Percentiles rank a stretch among this genome's conserved stretches.
Evolutionary conservation across 129 eudicot genomes (phyloP).

Genomic region (Saussurea involucrata): DNA sequence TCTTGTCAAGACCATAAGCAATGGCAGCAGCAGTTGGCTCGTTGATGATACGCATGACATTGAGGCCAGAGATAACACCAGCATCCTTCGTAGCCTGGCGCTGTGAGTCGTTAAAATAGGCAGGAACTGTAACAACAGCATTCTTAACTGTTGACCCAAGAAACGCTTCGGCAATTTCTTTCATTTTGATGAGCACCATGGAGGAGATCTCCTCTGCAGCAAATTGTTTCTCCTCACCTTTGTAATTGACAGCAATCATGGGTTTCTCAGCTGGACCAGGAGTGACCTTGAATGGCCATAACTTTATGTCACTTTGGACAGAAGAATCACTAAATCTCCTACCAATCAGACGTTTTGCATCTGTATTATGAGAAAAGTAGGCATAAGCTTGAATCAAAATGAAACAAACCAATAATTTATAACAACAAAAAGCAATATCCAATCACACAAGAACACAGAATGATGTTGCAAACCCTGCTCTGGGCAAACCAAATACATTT

Average conservation of each 20-base stretch:
- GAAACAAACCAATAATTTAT: not conserved
- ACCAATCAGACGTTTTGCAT: conserved; percentile 30
- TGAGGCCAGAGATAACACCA: conserved; percentile 31
- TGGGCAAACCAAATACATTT: not conserved
- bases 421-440: not conserved
- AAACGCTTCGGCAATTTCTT: conserved; percentile 34
- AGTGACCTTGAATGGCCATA: conserved; percentile 25
- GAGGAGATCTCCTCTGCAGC: conserved; percentile 30
- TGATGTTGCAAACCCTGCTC: not conserved
- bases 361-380: not conserved
- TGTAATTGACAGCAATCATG: conserved; percentile 29
- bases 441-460: not conserved
- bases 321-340: conserved; percentile 24
- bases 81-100: conserved; percentile 40
- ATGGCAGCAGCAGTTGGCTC: conserved; percentile 49
- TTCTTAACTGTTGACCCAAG: conserved; percentile 25
- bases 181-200: conserved; percentile 29
- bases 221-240: conserved; percentile 31
- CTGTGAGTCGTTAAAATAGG: conserved; percentile 27
- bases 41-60: conserved; percentile 37
- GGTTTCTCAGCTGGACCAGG: conserved; percentile 30
- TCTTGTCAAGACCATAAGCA: conserved; percentile 46
- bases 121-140: conserved; percentile 33
- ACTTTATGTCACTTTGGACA: conserved; percentile 24
- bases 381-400: not conserved